Percentiles rank a stretch among this genome's conserved stretches.
These are phyloP conservation scores for Polychaeton citri DNA, from an alignment of 2,329 filamentous ascomycete species.

Conservation along the genomic window DNA sequence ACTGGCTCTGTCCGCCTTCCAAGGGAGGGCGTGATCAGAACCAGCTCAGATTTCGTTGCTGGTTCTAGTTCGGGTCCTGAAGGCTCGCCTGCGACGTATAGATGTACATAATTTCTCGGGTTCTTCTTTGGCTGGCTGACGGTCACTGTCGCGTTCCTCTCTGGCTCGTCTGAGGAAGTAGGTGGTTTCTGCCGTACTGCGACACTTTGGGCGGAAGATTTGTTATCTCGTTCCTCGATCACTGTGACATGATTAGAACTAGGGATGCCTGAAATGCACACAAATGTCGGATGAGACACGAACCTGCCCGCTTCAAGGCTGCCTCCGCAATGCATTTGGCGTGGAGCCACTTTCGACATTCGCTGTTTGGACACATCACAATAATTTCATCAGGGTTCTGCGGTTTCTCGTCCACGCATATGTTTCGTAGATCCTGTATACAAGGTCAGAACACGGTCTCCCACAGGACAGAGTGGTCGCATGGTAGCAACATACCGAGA, in stretches of 20 bases:
- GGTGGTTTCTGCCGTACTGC: too few species aligned
- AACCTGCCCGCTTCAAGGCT: too few species aligned
- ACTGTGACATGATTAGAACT: too few species aligned
- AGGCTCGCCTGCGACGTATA: neutral
- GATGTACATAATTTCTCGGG: neutral
- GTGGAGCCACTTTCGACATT: conserved; percentile 31
- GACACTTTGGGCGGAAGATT: too few species aligned
- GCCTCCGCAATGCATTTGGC: conserved; percentile 24
- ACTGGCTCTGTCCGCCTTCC: neutral
- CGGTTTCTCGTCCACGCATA: conserved; percentile 27
- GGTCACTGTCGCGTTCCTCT: neutral
- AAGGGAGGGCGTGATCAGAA: neutral
- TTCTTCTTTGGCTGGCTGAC: neutral
- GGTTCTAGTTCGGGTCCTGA: neutral
- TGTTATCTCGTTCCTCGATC: too few species aligned
- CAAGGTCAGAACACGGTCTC: conserved; percentile 1
- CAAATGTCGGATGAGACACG: too few species aligned
- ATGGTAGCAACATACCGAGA: conserved; percentile 21
- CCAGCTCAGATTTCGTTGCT: neutral
- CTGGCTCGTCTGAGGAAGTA: neutral
- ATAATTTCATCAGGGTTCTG: conserved; percentile 30
- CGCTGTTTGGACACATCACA: conserved; percentile 24
- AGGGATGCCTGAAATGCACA: too few species aligned
- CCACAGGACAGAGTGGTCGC: neutral
- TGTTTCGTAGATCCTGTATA: conserved; percentile 18